These are phyloP conservation scores for Cocos nucifera DNA, from an alignment of 176 grass and related monocot species.

Conservation along the genomic window DNA sequence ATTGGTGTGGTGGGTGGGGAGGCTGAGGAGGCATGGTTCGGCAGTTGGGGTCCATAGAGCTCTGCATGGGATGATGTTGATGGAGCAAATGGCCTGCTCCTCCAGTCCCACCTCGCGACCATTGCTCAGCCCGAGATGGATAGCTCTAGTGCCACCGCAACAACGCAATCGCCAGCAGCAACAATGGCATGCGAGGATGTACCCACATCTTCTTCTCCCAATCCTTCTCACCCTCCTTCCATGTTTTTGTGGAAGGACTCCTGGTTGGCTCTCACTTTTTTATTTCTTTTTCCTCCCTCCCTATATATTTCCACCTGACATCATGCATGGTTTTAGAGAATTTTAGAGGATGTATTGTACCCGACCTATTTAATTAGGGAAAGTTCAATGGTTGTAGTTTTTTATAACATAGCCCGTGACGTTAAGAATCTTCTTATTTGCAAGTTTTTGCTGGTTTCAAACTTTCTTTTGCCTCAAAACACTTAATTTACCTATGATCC, in stretches of 20 bases:
- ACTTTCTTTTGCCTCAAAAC: too few species aligned
- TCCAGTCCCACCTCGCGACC: slow-evolving; percentile 62
- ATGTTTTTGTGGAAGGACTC: slow-evolving; percentile 46
- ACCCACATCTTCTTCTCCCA: slow-evolving; percentile 19
- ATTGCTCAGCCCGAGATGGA: slow-evolving; percentile 30
- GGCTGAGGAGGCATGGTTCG: slow-evolving; percentile 89
- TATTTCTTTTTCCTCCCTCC: too few species aligned
- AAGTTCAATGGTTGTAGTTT: slow-evolving; percentile 38
- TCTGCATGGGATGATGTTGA: slow-evolving; percentile 94
- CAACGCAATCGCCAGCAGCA: too few species aligned
- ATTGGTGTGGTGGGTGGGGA: slow-evolving; percentile 51
- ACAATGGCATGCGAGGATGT: too few species aligned
- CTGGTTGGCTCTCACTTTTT: too few species aligned
- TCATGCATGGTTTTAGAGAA: too few species aligned
- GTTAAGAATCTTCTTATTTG: too few species aligned
- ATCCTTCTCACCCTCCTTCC: slow-evolving; percentile 18
- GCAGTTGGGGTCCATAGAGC: slow-evolving; percentile 78
- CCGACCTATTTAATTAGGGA: neutral
- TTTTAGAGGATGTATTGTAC: neutral
- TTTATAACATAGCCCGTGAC: slow-evolving; percentile 43
- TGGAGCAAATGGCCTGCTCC: slow-evolving; percentile 58
- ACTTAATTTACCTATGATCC: too few species aligned
- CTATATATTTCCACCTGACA: too few species aligned
- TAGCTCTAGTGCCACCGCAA: slow-evolving; percentile 15
- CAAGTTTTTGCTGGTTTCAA: too few species aligned